A percentile compares a stretch with the other conserved stretches of the same genome.
Evolutionary conservation across 805 yeast genomes (phyloP).

Genomic region (Debaryomyces hansenii): DNA sequence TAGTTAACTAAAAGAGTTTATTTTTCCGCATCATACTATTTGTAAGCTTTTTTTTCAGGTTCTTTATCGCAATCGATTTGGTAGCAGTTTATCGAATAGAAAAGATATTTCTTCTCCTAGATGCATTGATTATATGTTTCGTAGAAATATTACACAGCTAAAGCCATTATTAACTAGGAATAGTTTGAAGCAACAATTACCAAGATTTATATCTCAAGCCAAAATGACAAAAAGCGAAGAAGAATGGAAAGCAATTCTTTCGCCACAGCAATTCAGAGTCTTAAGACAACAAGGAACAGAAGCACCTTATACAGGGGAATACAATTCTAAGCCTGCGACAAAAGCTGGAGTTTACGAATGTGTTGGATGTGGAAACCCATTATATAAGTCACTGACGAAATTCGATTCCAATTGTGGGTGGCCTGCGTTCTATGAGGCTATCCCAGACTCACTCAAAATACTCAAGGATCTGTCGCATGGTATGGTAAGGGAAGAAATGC

Average conservation of each 20-base stretch:
- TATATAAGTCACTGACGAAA: slow-evolving; percentile 77
- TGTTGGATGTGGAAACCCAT: slow-evolving; percentile 80
- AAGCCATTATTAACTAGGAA: neutral
- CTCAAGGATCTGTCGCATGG: slow-evolving; percentile 66
- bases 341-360: slow-evolving; percentile 71
- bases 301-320: slow-evolving; percentile 64
- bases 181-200: neutral
- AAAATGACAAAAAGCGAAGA: slow-evolving; percentile 40
- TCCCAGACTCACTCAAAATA: slow-evolving; percentile 72
- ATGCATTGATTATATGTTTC: neutral
- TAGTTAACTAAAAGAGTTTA: neutral
- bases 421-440: slow-evolving; percentile 94
- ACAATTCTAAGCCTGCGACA: slow-evolving; percentile 49
- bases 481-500: slow-evolving; percentile 85
- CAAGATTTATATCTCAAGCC: neutral
- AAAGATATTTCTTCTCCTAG: too few relatives aligned
- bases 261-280: slow-evolving; percentile 77
- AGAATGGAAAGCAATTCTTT: slow-evolving; percentile 80
- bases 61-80: neutral
- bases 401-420: slow-evolving; percentile 95
- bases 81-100: neutral
- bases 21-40: neutral
- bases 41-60: neutral
- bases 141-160: neutral
- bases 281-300: slow-evolving; percentile 76